These are phyloP conservation scores for Calendula officinalis DNA, from an alignment of 129 eudicot species.

Conservation along the genomic window DNA sequence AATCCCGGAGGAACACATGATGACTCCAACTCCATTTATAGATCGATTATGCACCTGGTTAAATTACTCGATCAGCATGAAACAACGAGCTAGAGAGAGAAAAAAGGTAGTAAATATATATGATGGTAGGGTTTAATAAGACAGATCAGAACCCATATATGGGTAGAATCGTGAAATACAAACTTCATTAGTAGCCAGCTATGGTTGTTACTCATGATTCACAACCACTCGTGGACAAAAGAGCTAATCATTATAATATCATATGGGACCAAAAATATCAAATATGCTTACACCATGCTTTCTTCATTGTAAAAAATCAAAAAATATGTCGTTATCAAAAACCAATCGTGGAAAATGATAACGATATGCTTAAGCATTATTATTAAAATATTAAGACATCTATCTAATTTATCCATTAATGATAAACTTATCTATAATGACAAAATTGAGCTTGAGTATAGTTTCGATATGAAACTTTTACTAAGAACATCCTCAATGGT, in stretches of 20 bases:
- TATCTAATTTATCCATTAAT: no score
- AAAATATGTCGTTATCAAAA: no score
- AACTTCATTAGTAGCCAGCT: conserved; percentile 25
- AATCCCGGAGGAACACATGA: conserved; percentile 93
- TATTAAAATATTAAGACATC: no score
- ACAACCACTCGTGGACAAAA: conserved; percentile 62
- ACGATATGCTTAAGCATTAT: no score
- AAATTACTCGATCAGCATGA: background rate
- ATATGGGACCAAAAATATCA: conserved; percentile 27
- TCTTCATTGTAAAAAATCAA: background rate
- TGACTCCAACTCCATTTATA: conserved; percentile 44
- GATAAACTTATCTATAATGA: no score
- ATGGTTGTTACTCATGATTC: conserved; percentile 34
- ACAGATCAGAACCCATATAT: conserved; percentile 11
- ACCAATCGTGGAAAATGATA: no score
- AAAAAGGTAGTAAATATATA: background rate
- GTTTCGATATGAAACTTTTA: no score
- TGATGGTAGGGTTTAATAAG: background rate
- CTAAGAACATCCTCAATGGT: no score
- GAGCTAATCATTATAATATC: conserved; percentile 26
- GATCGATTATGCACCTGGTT: conserved; percentile 6
- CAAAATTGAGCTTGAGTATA: no score
- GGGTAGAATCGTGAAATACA: conserved; percentile 40
- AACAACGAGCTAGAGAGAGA: conserved; percentile 2
- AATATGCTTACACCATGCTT: background rate